A percentile compares a stretch with the other conserved stretches of the same genome.
phyloP scores from a whole-genome alignment of 192 early-diverging fungal species.

The Rhizophagus prolifer region DNA sequence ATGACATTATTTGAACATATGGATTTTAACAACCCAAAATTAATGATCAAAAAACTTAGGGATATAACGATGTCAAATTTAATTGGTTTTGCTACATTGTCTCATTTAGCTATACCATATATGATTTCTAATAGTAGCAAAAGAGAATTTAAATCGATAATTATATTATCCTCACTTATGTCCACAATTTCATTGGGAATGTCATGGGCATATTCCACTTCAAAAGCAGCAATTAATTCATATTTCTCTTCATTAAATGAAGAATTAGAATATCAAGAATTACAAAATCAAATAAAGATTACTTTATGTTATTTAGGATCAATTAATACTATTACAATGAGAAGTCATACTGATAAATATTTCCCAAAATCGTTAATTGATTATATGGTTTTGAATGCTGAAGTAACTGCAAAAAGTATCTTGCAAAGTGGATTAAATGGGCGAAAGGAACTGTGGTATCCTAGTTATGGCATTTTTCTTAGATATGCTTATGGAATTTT shows the following conservation, averaged over 20 bases:
- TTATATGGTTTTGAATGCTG: neutral
- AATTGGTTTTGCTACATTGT: slow-evolving; percentile 9
- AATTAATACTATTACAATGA: neutral
- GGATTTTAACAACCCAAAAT: neutral
- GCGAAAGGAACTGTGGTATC: neutral
- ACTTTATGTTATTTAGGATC: slow-evolving; percentile 11
- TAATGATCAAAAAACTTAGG: neutral
- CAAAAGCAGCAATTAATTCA: slow-evolving; percentile 18
- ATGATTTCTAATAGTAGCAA: neutral
- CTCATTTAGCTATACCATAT: neutral
- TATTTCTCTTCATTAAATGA: slow-evolving; percentile 1
- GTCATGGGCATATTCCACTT: slow-evolving; percentile 6
- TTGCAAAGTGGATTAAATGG: neutral
- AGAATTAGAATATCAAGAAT: neutral
- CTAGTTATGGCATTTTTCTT: neutral
- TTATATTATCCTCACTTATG: neutral
- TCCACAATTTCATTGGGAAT: slow-evolving; percentile 15
- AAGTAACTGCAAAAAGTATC: neutral
- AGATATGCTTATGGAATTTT: neutral
- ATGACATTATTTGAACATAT: neutral
- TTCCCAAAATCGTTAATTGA: neutral
- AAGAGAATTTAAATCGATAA: neutral
- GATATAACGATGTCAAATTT: neutral
- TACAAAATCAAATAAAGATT: neutral
- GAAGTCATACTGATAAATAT: neutral